Percentiles rank a stretch among this genome's conserved stretches.
phyloP scores from a whole-genome alignment of 179 eudicot species.

The Nepenthes alata region DNA sequence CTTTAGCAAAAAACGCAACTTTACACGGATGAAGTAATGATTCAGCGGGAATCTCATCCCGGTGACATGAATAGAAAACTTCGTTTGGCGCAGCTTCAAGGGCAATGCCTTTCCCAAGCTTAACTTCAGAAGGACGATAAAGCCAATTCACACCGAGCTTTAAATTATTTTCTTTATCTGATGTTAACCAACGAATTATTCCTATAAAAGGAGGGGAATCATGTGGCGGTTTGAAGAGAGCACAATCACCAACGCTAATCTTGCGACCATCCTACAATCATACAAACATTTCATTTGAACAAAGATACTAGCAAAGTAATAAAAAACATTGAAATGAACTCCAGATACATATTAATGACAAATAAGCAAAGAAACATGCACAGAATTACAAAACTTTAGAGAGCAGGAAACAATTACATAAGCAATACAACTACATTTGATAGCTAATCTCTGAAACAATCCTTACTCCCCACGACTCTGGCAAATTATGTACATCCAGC shows the following conservation, averaged over 20 bases:
- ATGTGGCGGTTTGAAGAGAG: constrained; percentile 28
- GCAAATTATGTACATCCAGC: too few relatives aligned
- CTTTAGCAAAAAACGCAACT: constrained; percentile 29
- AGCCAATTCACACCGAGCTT: constrained; percentile 32
- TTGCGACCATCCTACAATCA: constrained; percentile 30
- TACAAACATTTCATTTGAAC: not conserved
- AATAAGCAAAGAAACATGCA: too few relatives aligned
- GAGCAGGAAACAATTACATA: too few relatives aligned
- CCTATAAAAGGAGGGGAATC: constrained; percentile 34
- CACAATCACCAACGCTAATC: constrained; percentile 36
- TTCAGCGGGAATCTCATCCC: constrained; percentile 37
- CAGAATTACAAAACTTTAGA: too few relatives aligned
- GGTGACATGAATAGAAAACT: constrained; percentile 28
- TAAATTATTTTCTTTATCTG: constrained; percentile 20
- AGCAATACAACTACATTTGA: too few relatives aligned
- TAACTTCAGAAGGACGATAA: constrained; percentile 29
- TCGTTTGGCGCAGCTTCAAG: constrained; percentile 31
- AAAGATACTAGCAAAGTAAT: not conserved
- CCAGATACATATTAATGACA: not conserved
- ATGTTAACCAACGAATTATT: constrained; percentile 17
- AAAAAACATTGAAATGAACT: not conserved
- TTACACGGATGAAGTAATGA: constrained; percentile 36
- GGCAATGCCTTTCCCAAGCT: constrained; percentile 24
- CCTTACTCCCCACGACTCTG: too few relatives aligned
- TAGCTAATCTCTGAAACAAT: too few relatives aligned